Evolutionary conservation across 2,329 filamentous ascomycete genomes (phyloP).

Genomic region (Neofusicoccum kwambonambiense): DNA sequence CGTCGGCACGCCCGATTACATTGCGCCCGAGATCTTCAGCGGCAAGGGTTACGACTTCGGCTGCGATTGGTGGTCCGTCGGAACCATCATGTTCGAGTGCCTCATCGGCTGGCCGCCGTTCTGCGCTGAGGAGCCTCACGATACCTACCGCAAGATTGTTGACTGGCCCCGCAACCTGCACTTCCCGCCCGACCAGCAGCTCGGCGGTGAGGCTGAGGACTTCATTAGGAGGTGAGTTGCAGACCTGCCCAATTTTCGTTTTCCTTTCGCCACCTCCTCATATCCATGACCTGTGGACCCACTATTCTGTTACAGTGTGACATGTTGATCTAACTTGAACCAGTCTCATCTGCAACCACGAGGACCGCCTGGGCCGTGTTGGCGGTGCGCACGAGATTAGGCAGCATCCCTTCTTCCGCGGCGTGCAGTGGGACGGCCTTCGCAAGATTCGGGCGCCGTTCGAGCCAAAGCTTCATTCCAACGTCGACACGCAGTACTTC

Average conservation of each 20-base stretch:
- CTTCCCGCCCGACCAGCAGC: slow-evolving; percentile 91
- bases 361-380: slow-evolving; percentile 81
- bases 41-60: slow-evolving; percentile 94
- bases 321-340: slow-evolving; percentile 22
- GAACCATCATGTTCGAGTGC: slow-evolving; percentile 99
- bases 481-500: slow-evolving; percentile 97
- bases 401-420: slow-evolving; percentile 91
- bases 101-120: slow-evolving; percentile 98
- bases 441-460: slow-evolving; percentile 93
- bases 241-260: slow-evolving; percentile 11
- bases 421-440: slow-evolving; percentile 90
- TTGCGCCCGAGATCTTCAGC: slow-evolving; percentile 96
- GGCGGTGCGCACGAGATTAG: slow-evolving; percentile 91
- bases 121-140: slow-evolving; percentile 95
- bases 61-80: slow-evolving; percentile 99
- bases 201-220: slow-evolving; percentile 86
- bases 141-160: slow-evolving; percentile 98
- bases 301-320: neutral
- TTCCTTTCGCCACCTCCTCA: slow-evolving; percentile 14
- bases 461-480: slow-evolving; percentile 87
- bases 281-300: neutral
- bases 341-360: slow-evolving; percentile 90
- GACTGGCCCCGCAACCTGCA: slow-evolving; percentile 96
- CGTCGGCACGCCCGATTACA: slow-evolving; percentile 97
- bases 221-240: slow-evolving; percentile 77